Evolutionary conservation across 148 eudicot genomes (phyloP).

Genomic region (Talinum fruticosum): DNA sequence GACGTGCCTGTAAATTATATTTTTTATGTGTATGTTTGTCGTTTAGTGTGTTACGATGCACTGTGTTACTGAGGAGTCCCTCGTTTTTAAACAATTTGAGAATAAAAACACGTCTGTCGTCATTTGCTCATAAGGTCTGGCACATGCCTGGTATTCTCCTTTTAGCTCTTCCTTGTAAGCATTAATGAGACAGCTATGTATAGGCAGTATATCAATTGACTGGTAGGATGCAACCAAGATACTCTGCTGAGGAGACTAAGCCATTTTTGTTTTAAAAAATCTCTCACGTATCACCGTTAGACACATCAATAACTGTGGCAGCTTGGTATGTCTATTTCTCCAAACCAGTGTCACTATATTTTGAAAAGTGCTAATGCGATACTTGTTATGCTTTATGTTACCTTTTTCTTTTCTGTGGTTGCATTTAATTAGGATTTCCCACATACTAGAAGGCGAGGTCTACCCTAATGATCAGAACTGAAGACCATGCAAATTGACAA

Average conservation of each 20-base stretch:
- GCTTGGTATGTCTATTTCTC: neutral
- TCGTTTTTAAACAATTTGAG: neutral
- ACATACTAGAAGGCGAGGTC: neutral
- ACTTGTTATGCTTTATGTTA: neutral
- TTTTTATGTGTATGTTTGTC: neutral
- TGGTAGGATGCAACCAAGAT: neutral
- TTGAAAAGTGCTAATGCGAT: neutral
- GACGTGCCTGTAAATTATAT: slow-evolving; percentile 2
- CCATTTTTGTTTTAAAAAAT: neutral
- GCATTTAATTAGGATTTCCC: neutral
- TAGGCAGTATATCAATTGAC: neutral
- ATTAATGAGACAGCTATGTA: neutral
- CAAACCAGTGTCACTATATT: neutral
- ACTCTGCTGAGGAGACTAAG: neutral
- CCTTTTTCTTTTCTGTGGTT: neutral
- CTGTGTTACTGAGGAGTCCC: neutral
- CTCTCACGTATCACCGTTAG: too few relatives aligned
- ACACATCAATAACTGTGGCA: too few relatives aligned
- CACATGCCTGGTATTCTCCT: neutral
- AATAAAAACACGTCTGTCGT: neutral
- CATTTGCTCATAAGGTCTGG: neutral
- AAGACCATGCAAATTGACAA: neutral
- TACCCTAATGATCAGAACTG: neutral
- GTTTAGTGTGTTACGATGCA: neutral
- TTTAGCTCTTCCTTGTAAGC: neutral